Conservation (phyloP, 78 protist species). For the Monosiga brevicollis region DNA sequence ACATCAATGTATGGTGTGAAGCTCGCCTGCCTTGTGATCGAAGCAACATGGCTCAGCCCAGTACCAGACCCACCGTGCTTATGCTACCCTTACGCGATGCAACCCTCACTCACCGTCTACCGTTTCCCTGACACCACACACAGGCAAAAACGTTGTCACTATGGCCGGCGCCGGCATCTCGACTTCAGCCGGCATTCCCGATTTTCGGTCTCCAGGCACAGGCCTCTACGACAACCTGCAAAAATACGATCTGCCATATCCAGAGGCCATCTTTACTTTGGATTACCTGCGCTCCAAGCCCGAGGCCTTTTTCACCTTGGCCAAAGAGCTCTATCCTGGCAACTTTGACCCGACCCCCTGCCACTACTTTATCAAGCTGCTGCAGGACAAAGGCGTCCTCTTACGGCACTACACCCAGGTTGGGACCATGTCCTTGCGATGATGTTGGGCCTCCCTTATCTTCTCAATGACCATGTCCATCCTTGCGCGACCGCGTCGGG, state of each 20-base stretch:
- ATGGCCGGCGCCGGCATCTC: conserved; percentile 2
- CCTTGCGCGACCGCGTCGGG: too few species aligned
- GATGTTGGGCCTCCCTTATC: too few species aligned
- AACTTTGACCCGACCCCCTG: conserved; percentile 9
- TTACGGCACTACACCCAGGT: conserved; percentile 33
- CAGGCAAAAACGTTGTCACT: not conserved
- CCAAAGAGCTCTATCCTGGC: not conserved
- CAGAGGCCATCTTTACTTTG: conserved; percentile 15
- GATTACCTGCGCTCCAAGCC: not conserved
- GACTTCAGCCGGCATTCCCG: conserved; percentile 20
- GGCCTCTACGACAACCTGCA: conserved; percentile 7
- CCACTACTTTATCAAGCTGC: conserved; percentile 30
- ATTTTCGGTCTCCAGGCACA: conserved; percentile 23
- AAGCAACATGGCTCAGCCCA: too few species aligned
- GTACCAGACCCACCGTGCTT: too few species aligned
- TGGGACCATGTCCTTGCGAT: too few species aligned
- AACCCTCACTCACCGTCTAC: too few species aligned
- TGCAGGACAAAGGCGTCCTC: conserved; percentile 9
- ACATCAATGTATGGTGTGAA: too few species aligned
- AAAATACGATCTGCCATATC: conserved; percentile 19
- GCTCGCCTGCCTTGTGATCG: too few species aligned
- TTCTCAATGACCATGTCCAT: too few species aligned
- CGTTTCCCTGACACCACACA: not conserved
- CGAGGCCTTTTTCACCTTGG: not conserved
- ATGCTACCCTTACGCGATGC: too few species aligned